Evolutionary conservation across 805 yeast genomes (phyloP).

Genomic region (Nakazawaea molendinolei): DNA sequence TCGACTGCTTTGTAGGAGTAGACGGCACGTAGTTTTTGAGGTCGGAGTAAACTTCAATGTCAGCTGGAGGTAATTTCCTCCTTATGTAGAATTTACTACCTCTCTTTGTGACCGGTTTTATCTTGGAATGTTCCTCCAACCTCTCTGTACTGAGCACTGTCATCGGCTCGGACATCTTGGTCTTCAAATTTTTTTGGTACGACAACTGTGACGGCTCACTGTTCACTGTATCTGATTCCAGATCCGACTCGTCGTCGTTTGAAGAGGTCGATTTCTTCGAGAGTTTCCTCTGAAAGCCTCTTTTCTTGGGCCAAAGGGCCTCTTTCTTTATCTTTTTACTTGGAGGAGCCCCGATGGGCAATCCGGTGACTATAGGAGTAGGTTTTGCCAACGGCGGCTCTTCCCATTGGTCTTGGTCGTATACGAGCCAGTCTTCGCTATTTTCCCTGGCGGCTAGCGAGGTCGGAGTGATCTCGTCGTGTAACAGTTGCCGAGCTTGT

Average conservation of each 20-base stretch:
- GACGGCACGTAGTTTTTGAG: conserved; percentile 12
- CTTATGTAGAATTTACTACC: conserved; percentile 11
- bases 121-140: not conserved
- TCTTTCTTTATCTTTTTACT: conserved; percentile 50
- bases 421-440: not conserved
- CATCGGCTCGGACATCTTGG: conserved; percentile 27
- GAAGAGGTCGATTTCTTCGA: not conserved
- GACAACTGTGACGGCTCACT: conserved; percentile 11
- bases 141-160: conserved; percentile 26
- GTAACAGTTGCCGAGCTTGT: not conserved
- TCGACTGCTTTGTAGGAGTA: conserved; percentile 2
- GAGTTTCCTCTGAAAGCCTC: conserved; percentile 6
- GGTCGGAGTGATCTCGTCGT: conserved; percentile 14
- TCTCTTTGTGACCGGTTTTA: conserved; percentile 13
- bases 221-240: conserved; percentile 16
- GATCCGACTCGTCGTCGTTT: conserved; percentile 6
- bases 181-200: conserved; percentile 22
- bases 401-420: conserved; percentile 23
- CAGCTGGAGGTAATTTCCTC: not conserved
- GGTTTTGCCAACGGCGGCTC: conserved; percentile 58
- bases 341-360: conserved; percentile 67
- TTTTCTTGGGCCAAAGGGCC: conserved; percentile 42
- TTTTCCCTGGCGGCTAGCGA: too few relatives aligned
- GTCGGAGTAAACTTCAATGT: not conserved
- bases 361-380: conserved; percentile 60